A percentile compares a stretch with the other conserved stretches of the same genome.
phyloP scores from a whole-genome alignment of 768 basidiomycete genomes.

The Stropharia rugosoannulata region DNA sequence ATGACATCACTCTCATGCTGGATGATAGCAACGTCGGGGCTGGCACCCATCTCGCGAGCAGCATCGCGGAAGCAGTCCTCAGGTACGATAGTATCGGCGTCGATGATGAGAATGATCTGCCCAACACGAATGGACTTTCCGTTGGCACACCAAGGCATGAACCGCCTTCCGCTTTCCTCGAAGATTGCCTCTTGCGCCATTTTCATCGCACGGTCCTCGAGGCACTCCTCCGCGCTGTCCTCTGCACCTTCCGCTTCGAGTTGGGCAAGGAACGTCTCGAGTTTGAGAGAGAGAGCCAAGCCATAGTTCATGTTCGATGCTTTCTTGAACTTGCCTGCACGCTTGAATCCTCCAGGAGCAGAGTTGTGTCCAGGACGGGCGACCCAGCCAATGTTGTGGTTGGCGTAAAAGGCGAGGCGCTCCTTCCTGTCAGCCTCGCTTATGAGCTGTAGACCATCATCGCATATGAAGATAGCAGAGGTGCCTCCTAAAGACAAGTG shows the following conservation, averaged over 20 bases:
- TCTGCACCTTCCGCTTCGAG: slow-evolving; percentile 41
- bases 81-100: slow-evolving; percentile 76
- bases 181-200: slow-evolving; percentile 73
- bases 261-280: slow-evolving; percentile 49
- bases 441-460: slow-evolving; percentile 79
- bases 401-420: slow-evolving; percentile 76
- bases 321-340: slow-evolving; percentile 91
- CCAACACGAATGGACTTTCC: slow-evolving; percentile 74
- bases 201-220: slow-evolving; percentile 73
- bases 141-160: slow-evolving; percentile 74
- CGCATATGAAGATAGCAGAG: slow-evolving; percentile 77
- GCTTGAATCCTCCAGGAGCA: slow-evolving; percentile 84
- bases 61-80: slow-evolving; percentile 88
- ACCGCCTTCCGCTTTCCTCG: slow-evolving; percentile 52
- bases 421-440: slow-evolving; percentile 58
- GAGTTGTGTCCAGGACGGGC: slow-evolving; percentile 74
- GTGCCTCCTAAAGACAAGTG: slow-evolving; percentile 46
- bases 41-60: slow-evolving; percentile 78
- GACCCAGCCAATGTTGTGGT: slow-evolving; percentile 75
- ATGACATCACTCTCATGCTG: slow-evolving; percentile 86
- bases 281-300: slow-evolving; percentile 56
- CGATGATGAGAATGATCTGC: slow-evolving; percentile 78
- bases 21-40: slow-evolving; percentile 81
- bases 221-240: slow-evolving; percentile 42
- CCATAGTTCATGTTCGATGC: slow-evolving; percentile 82